Percentiles rank a stretch among this genome's conserved stretches.
Conservation (phyloP, 192 early-diverging fungal species). For the Chytriomyces hyalinus region DNA sequence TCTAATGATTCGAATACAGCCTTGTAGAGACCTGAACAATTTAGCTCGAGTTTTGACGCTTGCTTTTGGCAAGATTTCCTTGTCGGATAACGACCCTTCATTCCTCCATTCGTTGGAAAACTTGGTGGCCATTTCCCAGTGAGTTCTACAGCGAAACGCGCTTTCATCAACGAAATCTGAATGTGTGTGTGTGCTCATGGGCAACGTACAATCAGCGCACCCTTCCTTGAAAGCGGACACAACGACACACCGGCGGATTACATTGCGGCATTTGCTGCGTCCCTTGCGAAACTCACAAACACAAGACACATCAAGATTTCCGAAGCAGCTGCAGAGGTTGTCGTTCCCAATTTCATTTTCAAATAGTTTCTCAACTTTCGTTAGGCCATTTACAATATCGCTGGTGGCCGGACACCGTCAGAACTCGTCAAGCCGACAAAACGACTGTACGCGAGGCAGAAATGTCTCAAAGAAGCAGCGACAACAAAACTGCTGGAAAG, state of each 20-base stretch:
- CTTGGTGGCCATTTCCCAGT: not conserved
- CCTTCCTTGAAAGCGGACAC: too few species aligned
- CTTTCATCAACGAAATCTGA: too few species aligned
- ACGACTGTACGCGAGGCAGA: not conserved
- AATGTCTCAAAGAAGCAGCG: not conserved
- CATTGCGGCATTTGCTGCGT: slow-evolving; percentile 9
- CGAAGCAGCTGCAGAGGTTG: not conserved
- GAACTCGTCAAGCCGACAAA: not conserved
- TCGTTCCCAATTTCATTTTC: too few species aligned
- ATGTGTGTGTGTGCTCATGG: too few species aligned
- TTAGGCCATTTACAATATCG: not conserved
- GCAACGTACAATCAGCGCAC: too few species aligned
- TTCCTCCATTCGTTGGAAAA: not conserved
- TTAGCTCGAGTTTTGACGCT: not conserved
- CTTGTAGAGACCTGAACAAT: not conserved
- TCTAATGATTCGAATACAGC: not conserved
- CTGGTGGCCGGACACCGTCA: not conserved
- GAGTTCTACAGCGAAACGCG: too few species aligned
- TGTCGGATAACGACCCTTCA: not conserved
- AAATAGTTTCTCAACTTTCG: too few species aligned
- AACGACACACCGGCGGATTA: slow-evolving; percentile 15
- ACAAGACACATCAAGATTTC: not conserved
- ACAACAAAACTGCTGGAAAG: not conserved
- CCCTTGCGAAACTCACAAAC: slow-evolving; percentile 13
- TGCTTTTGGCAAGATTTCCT: not conserved